Evolutionary conservation across 1,284 basidiomycete genomes (phyloP).

Genomic region (Thelephora terrestris): DNA sequence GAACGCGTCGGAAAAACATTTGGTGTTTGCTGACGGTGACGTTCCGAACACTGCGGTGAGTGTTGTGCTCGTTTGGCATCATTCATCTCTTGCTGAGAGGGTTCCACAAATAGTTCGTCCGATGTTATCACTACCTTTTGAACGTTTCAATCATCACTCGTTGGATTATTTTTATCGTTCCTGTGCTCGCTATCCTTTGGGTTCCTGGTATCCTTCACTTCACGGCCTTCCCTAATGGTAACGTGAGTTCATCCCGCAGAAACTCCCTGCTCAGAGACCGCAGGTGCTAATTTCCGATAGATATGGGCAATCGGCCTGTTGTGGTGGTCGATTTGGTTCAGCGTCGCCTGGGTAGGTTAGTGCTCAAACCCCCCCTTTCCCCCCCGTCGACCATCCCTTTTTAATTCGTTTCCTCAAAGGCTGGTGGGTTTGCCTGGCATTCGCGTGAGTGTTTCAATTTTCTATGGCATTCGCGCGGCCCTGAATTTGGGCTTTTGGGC

Average conservation of each 20-base stretch:
- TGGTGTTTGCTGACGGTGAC: constrained; percentile 57
- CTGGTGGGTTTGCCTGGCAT: constrained; percentile 75
- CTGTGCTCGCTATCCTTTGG: constrained; percentile 64
- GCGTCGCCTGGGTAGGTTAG: constrained; percentile 63
- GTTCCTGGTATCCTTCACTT: constrained; percentile 68
- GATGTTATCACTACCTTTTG: constrained; percentile 66
- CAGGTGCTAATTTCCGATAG: constrained; percentile 18
- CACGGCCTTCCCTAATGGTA: constrained; percentile 45
- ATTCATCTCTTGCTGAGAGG: background rate
- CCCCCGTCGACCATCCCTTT: constrained; percentile 3
- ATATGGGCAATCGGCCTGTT: constrained; percentile 54
- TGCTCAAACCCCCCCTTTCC: constrained; percentile 4
- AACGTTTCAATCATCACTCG: constrained; percentile 71
- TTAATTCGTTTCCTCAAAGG: constrained; percentile 28
- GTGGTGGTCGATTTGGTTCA: constrained; percentile 88
- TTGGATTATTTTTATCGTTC: constrained; percentile 75
- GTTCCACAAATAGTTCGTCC: constrained; percentile 32
- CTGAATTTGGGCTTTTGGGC: constrained; percentile 17
- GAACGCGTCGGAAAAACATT: constrained; percentile 41
- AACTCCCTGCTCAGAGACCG: background rate
- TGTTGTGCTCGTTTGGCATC: constrained; percentile 2
- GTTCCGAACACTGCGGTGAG: constrained; percentile 43
- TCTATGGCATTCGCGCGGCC: background rate
- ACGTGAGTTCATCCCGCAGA: constrained; percentile 28
- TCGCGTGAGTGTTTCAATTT: constrained; percentile 34